Percentiles rank a stretch among this genome's conserved stretches.
Conservation (phyloP, 2,329 filamentous ascomycete genomes). For the Fusarium palustre region DNA sequence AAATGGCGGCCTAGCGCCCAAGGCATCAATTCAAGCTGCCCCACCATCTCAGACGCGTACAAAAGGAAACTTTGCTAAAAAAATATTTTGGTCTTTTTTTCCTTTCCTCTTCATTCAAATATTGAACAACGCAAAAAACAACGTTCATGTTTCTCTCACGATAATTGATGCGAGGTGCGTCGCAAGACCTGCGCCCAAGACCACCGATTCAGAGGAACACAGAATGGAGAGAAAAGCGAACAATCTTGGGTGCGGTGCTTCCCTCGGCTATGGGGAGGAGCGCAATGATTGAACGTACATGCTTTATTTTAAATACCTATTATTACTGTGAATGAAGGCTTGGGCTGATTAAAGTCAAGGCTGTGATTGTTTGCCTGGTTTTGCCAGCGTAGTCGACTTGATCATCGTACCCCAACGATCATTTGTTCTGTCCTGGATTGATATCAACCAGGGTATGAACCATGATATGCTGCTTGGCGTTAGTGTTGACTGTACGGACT, state of each 20-base stretch:
- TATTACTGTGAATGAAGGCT: constrained; percentile 12
- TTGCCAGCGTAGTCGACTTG: neutral
- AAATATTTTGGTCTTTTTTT: constrained; percentile 25
- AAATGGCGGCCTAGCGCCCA: constrained; percentile 27
- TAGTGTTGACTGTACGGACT: neutral
- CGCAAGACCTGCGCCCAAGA: constrained; percentile 58
- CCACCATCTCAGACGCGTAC: constrained; percentile 35
- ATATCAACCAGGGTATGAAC: neutral
- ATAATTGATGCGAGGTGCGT: constrained; percentile 62
- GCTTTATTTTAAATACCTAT: constrained; percentile 5
- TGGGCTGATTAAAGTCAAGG: constrained; percentile 1
- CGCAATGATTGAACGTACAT: constrained; percentile 72
- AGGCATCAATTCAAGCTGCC: constrained; percentile 32
- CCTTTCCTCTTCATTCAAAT: constrained; percentile 48
- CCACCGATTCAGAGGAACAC: constrained; percentile 59
- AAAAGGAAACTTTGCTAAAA: constrained; percentile 35
- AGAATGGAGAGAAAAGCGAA: constrained; percentile 67
- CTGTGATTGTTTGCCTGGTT: neutral
- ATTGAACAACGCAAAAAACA: constrained; percentile 62
- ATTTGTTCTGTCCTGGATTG: neutral
- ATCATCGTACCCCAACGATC: neutral
- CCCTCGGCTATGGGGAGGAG: constrained; percentile 64
- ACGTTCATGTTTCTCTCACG: constrained; percentile 56
- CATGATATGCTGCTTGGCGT: neutral
- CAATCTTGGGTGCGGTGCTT: constrained; percentile 72